Evolutionary conservation across 1,139 yeast genomes (phyloP).

Genomic region (Yamadazyma atmosphaerica): DNA sequence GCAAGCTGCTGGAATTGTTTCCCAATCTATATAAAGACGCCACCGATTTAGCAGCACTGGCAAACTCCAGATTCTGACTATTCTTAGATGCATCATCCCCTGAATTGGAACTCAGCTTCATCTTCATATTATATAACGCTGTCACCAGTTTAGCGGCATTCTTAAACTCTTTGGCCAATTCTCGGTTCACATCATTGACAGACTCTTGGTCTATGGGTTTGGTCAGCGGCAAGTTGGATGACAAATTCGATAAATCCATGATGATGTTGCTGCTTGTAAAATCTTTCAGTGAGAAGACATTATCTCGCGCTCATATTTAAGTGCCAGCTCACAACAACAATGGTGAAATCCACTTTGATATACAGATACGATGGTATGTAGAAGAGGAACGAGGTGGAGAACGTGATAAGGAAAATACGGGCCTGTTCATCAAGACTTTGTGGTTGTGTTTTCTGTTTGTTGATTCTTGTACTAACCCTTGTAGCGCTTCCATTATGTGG

Average conservation of each 20-base stretch:
- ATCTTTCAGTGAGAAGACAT: not conserved
- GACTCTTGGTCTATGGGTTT: constrained; percentile 45
- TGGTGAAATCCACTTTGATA: constrained; percentile 73
- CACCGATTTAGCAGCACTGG: constrained; percentile 64
- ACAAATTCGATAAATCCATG: constrained; percentile 60
- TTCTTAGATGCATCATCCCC: not conserved
- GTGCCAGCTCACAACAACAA: constrained; percentile 15
- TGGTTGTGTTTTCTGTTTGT: not conserved
- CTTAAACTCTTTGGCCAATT: constrained; percentile 42
- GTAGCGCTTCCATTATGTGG: constrained; percentile 85
- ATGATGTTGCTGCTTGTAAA: not conserved
- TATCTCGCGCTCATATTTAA: not conserved
- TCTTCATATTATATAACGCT: constrained; percentile 35
- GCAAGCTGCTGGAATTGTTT: constrained; percentile 41
- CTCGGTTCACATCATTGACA: constrained; percentile 42
- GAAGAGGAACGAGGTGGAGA: no score
- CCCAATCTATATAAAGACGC: constrained; percentile 60
- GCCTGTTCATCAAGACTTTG: not conserved
- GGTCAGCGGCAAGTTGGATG: constrained; percentile 51
- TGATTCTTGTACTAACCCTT: constrained; percentile 15
- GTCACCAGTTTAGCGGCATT: constrained; percentile 50
- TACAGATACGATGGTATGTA: constrained; percentile 71
- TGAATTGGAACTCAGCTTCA: not conserved
- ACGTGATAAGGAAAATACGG: not conserved
- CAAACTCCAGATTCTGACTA: constrained; percentile 47